Evolutionary conservation across 768 basidiomycete genomes (phyloP), one percentile per base, ranked within the genome.

Genomic region (Daedalea quercina): DNA sequence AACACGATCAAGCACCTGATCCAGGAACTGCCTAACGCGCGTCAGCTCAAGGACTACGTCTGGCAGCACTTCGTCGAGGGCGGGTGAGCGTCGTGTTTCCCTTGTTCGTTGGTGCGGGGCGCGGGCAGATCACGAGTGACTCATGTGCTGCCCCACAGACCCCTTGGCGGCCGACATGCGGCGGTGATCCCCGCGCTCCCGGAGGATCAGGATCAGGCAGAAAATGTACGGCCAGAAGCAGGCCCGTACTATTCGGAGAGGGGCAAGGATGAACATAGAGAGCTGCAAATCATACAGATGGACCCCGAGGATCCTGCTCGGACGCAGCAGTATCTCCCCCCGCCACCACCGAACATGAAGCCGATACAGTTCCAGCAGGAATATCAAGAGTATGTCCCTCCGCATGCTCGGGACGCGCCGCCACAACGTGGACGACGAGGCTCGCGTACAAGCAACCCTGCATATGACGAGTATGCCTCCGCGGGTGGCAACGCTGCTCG

Each of bases 1-100:
- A 91, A 91, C 63, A 86, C 87, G 3, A 90, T 93, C 73, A 92
- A 91, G 70, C 87, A 89, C 62, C 76, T 92, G 34, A 89, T 93
- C n/a, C 90, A 93, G 67, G 85, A 90, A 67, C 74, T 93, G 15
- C 81, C 84, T 6, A 79, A 80, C 53, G 84, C 90, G 13, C 79
- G 85, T 65, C 72, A 79, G 43, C 66, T 91, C 52, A 75, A 80
- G 59, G 84, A 89, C 69, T 93, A 93, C 64, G 87, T 90, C 25
- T 90, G 88, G 88, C 89, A 92, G 65, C 79, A 82, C 55, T 92
- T 90, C 64, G 76, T 81, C 9, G 90, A 93, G 68, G 90, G 90
- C 72, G 89, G 88, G 84, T 87, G 69, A 76, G 86, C 80, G 47
- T 54, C 42, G 15, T 54, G 48, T 46, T 48, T 25, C 45, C 17